Base-by-base conservation (phyloP, 169 alveolate species). In the Plasmodium falciparum region DNA sequence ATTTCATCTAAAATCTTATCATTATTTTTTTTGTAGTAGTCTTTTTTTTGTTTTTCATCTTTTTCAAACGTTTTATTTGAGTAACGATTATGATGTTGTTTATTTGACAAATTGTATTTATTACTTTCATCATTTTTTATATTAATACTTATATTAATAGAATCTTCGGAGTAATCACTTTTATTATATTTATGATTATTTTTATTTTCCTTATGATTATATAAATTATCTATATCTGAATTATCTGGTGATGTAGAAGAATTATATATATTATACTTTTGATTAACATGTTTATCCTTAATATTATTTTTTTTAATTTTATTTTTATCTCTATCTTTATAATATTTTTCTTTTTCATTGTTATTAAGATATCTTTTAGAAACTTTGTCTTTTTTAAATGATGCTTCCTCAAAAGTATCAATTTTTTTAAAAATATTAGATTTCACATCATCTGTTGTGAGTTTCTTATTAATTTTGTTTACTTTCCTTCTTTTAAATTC, bases 1-100 rank as follows among this genome's bases (percentile, higher is more conserved):
- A 83, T 70, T 83, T 83, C 91, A 45, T 83, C 91, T 33, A 70
- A 22, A 83, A 83, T 83, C 43, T 73, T 72, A 58, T 83, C 91
- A 61, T 70, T 58, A 50, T 67, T 83, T 17, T 62, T 83, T 3
- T 11, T 52, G 29, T 67, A 67, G 49, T 83, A 70, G 15, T 69
- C 73, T 52, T 52, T 50, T 58, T 59, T 74, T 63, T 70, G 43
- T 58, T 62, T 83, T 13, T 58, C 45, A 39, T 83, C 52, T 12
- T 69, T 62, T 11, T 54, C 45, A 5, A 26, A 56, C 22, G 62
- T 70, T 22, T 39, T 43, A 33, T 67, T 17, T 6, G 11, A 20
- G 0, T 20, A 4, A 33, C 45, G 45, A 33, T 33, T 33, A 33
- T 33, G 5, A 33, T 33, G 5, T 33, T 33, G 8, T 33, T 33